These are phyloP conservation scores for Begonia peltatifolia DNA, from an alignment of 306 rosid species.

Conservation along the genomic window DNA sequence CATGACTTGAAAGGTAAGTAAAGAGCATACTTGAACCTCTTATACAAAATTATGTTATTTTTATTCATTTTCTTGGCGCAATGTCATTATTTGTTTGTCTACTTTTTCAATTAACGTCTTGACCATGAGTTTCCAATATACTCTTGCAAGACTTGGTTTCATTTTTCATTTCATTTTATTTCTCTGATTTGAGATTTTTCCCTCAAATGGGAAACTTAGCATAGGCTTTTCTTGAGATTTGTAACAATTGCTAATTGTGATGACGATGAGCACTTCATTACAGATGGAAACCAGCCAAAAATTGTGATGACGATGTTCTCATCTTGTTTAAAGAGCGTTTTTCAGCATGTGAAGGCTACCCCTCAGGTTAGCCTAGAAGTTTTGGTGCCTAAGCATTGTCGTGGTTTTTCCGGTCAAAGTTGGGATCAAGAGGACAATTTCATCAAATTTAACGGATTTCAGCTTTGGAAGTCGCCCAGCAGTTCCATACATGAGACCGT, in stretches of 20 bases:
- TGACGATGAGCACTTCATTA: conserved; percentile 21
- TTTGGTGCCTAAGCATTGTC: conserved; percentile 12
- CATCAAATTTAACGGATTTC: conserved; percentile 20
- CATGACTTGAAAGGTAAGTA: conserved; percentile 31
- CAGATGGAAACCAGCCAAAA: conserved; percentile 20
- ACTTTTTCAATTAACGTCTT: too few species aligned
- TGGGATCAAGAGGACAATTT: conserved; percentile 16
- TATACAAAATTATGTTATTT: too few species aligned
- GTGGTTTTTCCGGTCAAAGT: conserved; percentile 8
- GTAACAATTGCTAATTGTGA: conserved; percentile 26
- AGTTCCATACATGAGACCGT: conserved; percentile 21
- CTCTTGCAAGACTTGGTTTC: too few species aligned
- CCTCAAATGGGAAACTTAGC: too few species aligned
- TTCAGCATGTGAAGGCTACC: conserved; percentile 38
- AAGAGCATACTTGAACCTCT: conserved; percentile 4
- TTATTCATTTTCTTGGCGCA: too few species aligned
- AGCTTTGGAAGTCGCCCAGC: conserved; percentile 17
- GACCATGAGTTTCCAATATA: too few species aligned
- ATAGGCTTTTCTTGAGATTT: conserved; percentile 20
- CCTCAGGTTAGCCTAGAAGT: conserved; percentile 24
- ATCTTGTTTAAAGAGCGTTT: conserved; percentile 46
- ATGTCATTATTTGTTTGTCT: too few species aligned
- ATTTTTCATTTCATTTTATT: too few species aligned
- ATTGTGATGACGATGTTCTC: conserved; percentile 14
- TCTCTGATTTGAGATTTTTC: too few species aligned